These are phyloP conservation scores for Syzygium aqueum DNA, from an alignment of 345 rosid genomes.

Conservation along the genomic window DNA sequence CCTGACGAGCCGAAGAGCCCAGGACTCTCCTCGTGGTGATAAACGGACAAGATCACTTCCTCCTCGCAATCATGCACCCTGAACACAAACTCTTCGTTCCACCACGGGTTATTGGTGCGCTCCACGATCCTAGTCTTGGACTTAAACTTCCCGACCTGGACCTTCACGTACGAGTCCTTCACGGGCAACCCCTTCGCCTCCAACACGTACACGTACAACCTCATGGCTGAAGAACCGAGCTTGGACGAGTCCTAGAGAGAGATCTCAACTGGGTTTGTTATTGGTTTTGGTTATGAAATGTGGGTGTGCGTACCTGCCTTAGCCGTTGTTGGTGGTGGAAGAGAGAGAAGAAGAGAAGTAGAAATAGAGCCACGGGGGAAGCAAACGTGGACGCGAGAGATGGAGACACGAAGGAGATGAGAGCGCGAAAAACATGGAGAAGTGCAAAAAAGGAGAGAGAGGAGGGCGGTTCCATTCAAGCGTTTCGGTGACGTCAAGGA, in stretches of 20 bases:
- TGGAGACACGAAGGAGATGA: neutral
- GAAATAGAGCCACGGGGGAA: neutral
- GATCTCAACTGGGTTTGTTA: neutral
- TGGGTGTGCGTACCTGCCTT: neutral
- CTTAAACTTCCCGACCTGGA: conserved; percentile 56
- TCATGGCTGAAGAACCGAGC: conserved; percentile 20
- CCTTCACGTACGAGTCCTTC: conserved; percentile 39
- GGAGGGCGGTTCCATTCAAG: neutral
- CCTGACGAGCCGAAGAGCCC: conserved; percentile 30
- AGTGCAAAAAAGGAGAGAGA: neutral
- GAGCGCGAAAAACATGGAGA: neutral
- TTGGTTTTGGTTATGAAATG: neutral
- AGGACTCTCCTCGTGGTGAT: conserved; percentile 24
- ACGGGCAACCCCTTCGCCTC: conserved; percentile 61
- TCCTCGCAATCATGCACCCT: conserved; percentile 26
- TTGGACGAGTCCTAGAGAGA: neutral
- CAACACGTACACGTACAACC: conserved; percentile 63
- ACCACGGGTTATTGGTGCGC: conserved; percentile 36
- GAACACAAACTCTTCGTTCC: conserved; percentile 84
- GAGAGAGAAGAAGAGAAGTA: neutral
- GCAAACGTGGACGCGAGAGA: neutral
- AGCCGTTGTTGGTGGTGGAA: neutral
- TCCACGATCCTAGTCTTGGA: conserved; percentile 46
- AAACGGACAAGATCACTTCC: conserved; percentile 41
- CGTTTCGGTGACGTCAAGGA: neutral